Base-by-base conservation (phyloP, 2,329 filamentous ascomycete species). In the Coniella lustricola region DNA sequence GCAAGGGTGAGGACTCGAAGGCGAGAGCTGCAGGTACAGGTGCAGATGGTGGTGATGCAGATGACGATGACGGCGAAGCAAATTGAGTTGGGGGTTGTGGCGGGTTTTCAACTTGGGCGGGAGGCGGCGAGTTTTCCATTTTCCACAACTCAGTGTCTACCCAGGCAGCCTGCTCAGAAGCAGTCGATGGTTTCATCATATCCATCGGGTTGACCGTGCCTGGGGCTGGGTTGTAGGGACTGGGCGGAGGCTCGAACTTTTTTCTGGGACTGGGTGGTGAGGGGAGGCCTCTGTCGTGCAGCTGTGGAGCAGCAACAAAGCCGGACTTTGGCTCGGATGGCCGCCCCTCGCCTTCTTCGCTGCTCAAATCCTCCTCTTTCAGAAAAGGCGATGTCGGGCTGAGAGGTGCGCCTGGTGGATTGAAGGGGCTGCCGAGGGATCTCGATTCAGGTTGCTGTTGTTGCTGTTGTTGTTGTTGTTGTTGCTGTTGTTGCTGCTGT, bases 151-250 rank as follows among this genome's bases (percentile, higher is more conserved):
- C 63, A 34, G 65, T 64, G 21, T 66, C 57, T 16, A 64, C 55
- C 52, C 59, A 60, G 49, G 59, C 63, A 21, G 58, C 59, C 22
- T 58, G 63, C 51, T 69, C 67, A 22, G 61, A 58, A 8, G 58
- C 55, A 34, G 64, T 68, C 12, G 63, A 65, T 0, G 67, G 66
- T 4, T 67, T 70, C 74, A 76, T 76, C 25, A 77, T 70, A 42
- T 75, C 72, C 69, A 75, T 75, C 0, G 74, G 74, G 35, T 76
- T 77, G 9, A 74, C 73, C 3, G 73, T 77, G 31, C 71, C 72
- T 3, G 69, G 68, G 2, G 67, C 64, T 32, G 71, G 63, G 41
- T 65, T 55, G 21, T 40, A 52, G 10, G 59, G 59, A 44, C 59
- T 60, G 1, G 54, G 57, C 32, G 59, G 54, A 5, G 55, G 47